Percentiles rank a stretch among this genome's conserved stretches.
These are phyloP conservation scores for Aspergillus oerlinghausenensis DNA, from an alignment of 2,329 filamentous ascomycete species.

Conservation along the genomic window DNA sequence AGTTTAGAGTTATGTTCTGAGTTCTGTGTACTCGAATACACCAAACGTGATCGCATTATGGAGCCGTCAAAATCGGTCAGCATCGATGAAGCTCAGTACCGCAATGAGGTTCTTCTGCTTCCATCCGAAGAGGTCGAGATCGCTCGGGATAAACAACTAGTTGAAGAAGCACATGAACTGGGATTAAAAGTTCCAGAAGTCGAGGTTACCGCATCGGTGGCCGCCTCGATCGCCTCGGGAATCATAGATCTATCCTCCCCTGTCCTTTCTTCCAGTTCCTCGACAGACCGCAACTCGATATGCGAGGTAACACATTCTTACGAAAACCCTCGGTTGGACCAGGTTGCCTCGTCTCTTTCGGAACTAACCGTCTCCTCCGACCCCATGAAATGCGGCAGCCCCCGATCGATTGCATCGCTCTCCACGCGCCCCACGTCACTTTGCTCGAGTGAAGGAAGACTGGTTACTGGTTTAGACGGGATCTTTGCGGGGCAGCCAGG, in stretches of 20 bases:
- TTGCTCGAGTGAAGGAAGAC: slow-evolving; percentile 32
- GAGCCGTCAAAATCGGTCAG: slow-evolving; percentile 12
- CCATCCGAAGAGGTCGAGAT: slow-evolving; percentile 33
- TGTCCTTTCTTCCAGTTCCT: slow-evolving; percentile 28
- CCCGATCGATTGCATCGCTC: slow-evolving; percentile 34
- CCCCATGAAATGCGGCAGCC: slow-evolving; percentile 27
- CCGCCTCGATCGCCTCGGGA: slow-evolving; percentile 34
- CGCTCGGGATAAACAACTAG: slow-evolving; percentile 33
- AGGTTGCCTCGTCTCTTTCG: slow-evolving; percentile 28
- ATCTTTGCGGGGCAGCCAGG: slow-evolving; percentile 12
- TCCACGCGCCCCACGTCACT: slow-evolving; percentile 39
- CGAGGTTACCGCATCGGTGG: slow-evolving; percentile 29
- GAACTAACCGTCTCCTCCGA: slow-evolving; percentile 29
- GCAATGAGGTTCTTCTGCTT: slow-evolving; percentile 32
- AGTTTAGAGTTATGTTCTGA: background rate
- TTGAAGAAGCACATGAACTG: slow-evolving; percentile 34
- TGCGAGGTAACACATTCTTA: slow-evolving; percentile 24
- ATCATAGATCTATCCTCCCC: slow-evolving; percentile 32
- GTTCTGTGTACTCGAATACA: slow-evolving; percentile 5
- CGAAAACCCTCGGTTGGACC: slow-evolving; percentile 24
- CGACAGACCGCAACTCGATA: slow-evolving; percentile 28
- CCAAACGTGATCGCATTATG: slow-evolving; percentile 21
- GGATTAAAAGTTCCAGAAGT: slow-evolving; percentile 33
- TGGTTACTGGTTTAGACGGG: slow-evolving; percentile 13
- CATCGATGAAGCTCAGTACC: slow-evolving; percentile 37